Evolutionary conservation across 139 green algal species (phyloP), one percentile per base, ranked within the genome.

Genomic region (Haematococcus lacustris): DNA sequence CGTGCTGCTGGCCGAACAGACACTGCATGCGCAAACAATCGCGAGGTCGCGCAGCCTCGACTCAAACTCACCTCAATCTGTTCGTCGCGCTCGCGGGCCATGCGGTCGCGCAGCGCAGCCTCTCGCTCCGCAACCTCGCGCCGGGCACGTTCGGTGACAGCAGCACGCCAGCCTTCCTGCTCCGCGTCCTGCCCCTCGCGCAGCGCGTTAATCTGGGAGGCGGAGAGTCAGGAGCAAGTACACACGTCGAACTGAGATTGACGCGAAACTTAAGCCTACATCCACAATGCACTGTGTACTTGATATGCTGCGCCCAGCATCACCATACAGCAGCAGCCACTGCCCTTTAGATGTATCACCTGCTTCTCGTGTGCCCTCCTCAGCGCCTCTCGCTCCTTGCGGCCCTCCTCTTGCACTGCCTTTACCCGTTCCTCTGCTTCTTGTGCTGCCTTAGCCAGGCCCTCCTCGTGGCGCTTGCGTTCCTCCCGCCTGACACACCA

Each of bases 151-250:
- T 88, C 81, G 21, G 79, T 73, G 37, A 90, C 77, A 23, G 81
- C 82, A n/a, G 77, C 78, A 2, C 83, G 76, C 85, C 85, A 90
- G 17, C 80, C 82, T 69, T 82, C 80, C 71, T 82, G 79, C 53
- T 81, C 78, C 38, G 62, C 78, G 50, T 83, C 79, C 34, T 78
- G 75, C 25, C 79, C 61, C 74, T 80, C 76, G 1, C 78, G 66
- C 17, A 80, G 61, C 0, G 73, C 41, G 7, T 77, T 70, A 1
- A 83, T 60, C 78, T 83, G 78, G 1, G 7, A 26, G 34, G 33
- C 33, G 7, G 33, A 39, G 34, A 62, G 23, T 13, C 23, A n/a
- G 6, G 28, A 13, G 28, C 57, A 65, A 30, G 32, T 43, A 68
- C 32, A 43, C 32, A 33, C 62, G 32, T n/a, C 4, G 33, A 68